These are phyloP conservation scores for Haplosporangium sp. DNA, from an alignment of 371 early-diverging fungal species.

Conservation along the genomic window DNA sequence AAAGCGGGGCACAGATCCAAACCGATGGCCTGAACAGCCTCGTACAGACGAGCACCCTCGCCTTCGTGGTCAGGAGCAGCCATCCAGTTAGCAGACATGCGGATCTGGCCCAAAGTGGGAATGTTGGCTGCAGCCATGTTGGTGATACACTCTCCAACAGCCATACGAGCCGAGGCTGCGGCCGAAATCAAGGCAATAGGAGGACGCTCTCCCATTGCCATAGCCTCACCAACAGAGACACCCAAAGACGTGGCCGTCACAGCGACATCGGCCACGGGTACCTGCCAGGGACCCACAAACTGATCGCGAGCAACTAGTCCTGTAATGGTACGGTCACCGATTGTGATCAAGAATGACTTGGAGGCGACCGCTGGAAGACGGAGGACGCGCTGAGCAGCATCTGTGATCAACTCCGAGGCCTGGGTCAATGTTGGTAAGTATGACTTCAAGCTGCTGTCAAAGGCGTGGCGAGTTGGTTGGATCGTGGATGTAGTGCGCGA, in stretches of 20 bases:
- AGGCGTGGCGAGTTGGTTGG: conserved; percentile 62
- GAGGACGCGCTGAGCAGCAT: conserved; percentile 83
- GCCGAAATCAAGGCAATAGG: conserved; percentile 86
- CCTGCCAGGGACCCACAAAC: conserved; percentile 97
- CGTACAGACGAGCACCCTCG: conserved; percentile 93
- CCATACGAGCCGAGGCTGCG: conserved; percentile 96
- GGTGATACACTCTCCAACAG: conserved; percentile 91
- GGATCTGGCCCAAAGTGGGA: conserved; percentile 72
- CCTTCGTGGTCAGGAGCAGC: conserved; percentile 89
- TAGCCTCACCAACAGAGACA: conserved; percentile 89
- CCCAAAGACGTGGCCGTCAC: conserved; percentile 85
- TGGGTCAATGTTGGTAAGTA: conserved; percentile 62
- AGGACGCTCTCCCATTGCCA: conserved; percentile 97
- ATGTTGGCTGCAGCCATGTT: conserved; percentile 93
- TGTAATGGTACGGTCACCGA: conserved; percentile 95
- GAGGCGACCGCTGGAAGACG: conserved; percentile 90
- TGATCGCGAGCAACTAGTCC: conserved; percentile 96
- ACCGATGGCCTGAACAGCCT: conserved; percentile 94
- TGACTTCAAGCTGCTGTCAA: conserved; percentile 72
- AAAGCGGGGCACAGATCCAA: conserved; percentile 92
- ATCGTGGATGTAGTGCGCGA: conserved; percentile 75
- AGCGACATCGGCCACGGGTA: conserved; percentile 96
- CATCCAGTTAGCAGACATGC: conserved; percentile 99
- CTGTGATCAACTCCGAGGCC: conserved; percentile 60
- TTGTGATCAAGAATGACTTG: conserved; percentile 95